These are phyloP conservation scores for Aulographum hederae DNA, from an alignment of 2,329 filamentous ascomycete genomes.

Conservation along the genomic window DNA sequence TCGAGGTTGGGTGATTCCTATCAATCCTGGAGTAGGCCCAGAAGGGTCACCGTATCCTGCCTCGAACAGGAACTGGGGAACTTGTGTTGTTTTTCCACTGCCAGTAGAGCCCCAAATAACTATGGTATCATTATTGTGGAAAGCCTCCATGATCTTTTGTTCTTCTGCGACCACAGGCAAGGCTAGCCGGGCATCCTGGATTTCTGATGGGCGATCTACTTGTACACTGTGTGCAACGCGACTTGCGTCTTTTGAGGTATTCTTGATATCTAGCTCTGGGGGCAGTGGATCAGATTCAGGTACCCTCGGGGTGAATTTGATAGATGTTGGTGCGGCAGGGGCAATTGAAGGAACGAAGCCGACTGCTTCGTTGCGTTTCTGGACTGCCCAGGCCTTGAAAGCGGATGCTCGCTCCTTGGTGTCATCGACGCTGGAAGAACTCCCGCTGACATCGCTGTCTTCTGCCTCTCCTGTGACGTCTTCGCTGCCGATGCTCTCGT, in stretches of 20 bases:
- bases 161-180: conserved; percentile 89
- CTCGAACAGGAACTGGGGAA: conserved; percentile 92
- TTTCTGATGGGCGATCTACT: conserved; percentile 49
- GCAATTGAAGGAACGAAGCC: conserved; percentile 40
- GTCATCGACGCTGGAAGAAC: conserved; percentile 14
- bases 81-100: conserved; percentile 92
- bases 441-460: conserved; percentile 13
- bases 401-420: conserved; percentile 37
- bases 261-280: conserved; percentile 40
- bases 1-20: conserved; percentile 86
- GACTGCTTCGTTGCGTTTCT: conserved; percentile 68
- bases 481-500: conserved; percentile 8
- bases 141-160: conserved; percentile 94
- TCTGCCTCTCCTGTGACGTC: conserved; percentile 22
- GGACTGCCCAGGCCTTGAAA: conserved; percentile 86
- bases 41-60: conserved; percentile 68
- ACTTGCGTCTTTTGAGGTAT: conserved; percentile 29
- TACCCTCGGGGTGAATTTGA: conserved; percentile 47
- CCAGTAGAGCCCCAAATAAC: conserved; percentile 90
- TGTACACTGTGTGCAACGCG: conserved; percentile 62
- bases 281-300: conserved; percentile 56
- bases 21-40: conserved; percentile 74
- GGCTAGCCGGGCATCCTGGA: conserved; percentile 61
- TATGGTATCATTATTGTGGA: conserved; percentile 77
- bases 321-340: conserved; percentile 26